Evolutionary conservation across 2,329 filamentous ascomycete genomes (phyloP), one percentile per base, ranked within the genome.

Genomic region (Neofusicoccum cordaticola): DNA sequence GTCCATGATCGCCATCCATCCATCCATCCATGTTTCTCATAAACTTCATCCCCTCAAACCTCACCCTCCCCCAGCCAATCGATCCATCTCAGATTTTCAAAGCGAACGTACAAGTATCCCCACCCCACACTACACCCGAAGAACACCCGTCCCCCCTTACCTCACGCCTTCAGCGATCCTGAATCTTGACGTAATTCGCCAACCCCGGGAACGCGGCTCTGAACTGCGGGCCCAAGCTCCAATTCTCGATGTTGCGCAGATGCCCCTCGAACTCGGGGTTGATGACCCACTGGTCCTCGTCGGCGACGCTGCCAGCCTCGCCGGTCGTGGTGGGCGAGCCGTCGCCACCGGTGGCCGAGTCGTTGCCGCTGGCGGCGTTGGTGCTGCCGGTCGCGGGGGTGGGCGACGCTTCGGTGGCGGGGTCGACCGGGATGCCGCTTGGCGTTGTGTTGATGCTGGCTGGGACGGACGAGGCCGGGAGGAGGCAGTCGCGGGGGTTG

Each of bases 191-290:
- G 6, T 67, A 66, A 60, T 70, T 68, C 2, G 70, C 71, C 66
- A 90, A 73, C 8, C 73, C 74, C 0, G 92, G 91, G 70, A 90
- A 92, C 0, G 84, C 81, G 66, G 84, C 82, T 22, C 84, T 83
- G 75, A 95, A 95, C 1, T 82, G 81, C 4, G 85, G 83, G 0
- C 92, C 92, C 1, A 97, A 73, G 65, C 86, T 90, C 93, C 93
- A 97, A 71, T 96, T 96, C 66, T 88, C 85, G 44, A 93, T 73
- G 48, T 90, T 84, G 2, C 89, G 79, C 56, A 97, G 73, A 74
- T 97, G 93, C 42, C 87, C 83, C 77, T 96, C 91, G 74, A 96
- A 97, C 0, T 92, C 90, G 0, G 92, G 92, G 68, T 95, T 96
- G 67, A 97, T 92, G 68, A 90, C 83, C 66, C 92, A 81, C 71